A percentile compares a stretch with the other conserved stretches of the same genome.
Conservation (phyloP, 495 filamentous ascomycete genomes). For the Penicillium soppii region DNA sequence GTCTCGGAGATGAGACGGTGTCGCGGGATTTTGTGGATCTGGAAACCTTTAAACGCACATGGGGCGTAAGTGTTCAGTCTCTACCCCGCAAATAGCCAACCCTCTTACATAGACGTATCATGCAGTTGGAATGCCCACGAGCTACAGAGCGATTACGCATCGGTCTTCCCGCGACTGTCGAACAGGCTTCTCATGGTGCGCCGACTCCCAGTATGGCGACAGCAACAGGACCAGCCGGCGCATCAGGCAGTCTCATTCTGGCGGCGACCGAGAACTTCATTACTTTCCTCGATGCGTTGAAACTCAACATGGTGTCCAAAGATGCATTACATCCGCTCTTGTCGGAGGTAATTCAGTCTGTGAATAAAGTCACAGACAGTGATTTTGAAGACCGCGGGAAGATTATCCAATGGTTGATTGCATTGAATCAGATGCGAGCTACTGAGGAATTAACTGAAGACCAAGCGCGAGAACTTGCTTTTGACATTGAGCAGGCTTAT, state of each 20-base stretch:
- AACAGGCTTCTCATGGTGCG: slow-evolving; percentile 49
- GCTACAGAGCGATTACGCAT: slow-evolving; percentile 91
- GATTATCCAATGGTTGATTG: slow-evolving; percentile 98
- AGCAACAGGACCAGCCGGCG: slow-evolving; percentile 37
- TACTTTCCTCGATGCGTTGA: slow-evolving; percentile 92
- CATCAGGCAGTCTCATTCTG: slow-evolving; percentile 73
- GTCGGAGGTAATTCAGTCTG: slow-evolving; percentile 90
- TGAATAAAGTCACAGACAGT: slow-evolving; percentile 89
- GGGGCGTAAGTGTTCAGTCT: slow-evolving; percentile 65
- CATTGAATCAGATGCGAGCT: slow-evolving; percentile 94
- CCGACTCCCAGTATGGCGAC: slow-evolving; percentile 42
- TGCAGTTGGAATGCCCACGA: slow-evolving; percentile 86
- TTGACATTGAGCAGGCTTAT: slow-evolving; percentile 89
- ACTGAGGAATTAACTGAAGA: slow-evolving; percentile 87
- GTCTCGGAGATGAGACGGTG: slow-evolving; percentile 83
- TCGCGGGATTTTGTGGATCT: slow-evolving; percentile 78
- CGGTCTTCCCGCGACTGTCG: slow-evolving; percentile 71
- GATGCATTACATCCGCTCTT: slow-evolving; percentile 92
- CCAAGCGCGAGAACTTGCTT: slow-evolving; percentile 80
- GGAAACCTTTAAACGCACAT: slow-evolving; percentile 90
- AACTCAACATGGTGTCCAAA: slow-evolving; percentile 85
- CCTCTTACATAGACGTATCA: slow-evolving; percentile 9
- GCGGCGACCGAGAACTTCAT: slow-evolving; percentile 97
- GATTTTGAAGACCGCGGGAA: slow-evolving; percentile 94
- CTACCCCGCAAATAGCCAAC: background rate